Conservation (phyloP, 345 rosid genomes). For the Bruguiera parviflora region DNA sequence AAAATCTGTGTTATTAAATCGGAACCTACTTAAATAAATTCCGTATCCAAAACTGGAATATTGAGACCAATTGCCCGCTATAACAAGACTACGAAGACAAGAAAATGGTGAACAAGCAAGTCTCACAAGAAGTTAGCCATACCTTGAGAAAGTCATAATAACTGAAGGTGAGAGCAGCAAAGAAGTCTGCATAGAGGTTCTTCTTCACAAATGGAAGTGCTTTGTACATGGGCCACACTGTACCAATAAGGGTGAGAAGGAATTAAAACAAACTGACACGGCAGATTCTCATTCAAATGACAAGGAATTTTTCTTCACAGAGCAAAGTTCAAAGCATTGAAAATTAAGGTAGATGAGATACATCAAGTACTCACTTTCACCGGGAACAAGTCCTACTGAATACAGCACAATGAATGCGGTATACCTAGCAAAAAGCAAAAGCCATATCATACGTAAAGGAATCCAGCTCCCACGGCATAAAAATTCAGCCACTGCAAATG, state of each 20-base stretch:
- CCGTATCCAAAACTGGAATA: background rate
- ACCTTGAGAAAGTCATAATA: constrained; percentile 60
- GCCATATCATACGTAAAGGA: background rate
- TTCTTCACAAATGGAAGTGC: constrained; percentile 68
- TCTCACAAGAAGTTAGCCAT: constrained; percentile 22
- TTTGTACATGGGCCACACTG: constrained; percentile 76
- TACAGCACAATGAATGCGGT: constrained; percentile 67
- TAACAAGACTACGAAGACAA: background rate
- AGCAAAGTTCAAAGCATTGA: too few relatives aligned
- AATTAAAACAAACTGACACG: background rate
- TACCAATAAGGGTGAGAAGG: constrained; percentile 15
- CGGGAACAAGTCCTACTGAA: constrained; percentile 60
- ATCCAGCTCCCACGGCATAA: background rate
- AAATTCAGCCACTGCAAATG: background rate
- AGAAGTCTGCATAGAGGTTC: constrained; percentile 49
- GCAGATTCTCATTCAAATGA: background rate
- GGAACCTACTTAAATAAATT: background rate
- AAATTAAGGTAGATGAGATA: background rate
- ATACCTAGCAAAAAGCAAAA: constrained; percentile 46
- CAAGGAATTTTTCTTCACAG: background rate
- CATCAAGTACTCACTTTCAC: constrained; percentile 64
- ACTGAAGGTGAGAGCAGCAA: constrained; percentile 53
- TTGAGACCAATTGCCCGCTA: background rate
- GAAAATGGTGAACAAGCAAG: background rate
- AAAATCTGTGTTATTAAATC: background rate